Base-by-base conservation (phyloP, 306 rosid genomes). In the Begonia fuchsioides region DNA sequence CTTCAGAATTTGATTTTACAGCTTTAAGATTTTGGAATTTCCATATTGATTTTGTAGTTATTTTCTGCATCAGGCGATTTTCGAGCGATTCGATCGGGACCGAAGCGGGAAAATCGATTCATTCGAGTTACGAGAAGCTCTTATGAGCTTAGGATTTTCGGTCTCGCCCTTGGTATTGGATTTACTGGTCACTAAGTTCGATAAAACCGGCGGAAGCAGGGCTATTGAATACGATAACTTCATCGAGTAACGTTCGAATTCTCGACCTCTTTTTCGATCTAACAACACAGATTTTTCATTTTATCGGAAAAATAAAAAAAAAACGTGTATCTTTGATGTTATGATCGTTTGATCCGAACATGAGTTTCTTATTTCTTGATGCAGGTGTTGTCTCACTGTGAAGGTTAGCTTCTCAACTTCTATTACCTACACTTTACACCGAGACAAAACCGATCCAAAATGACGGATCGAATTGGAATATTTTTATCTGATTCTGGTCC, bases 341-440 rank as follows among this genome's bases (percentile, higher is more conserved):
- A 26, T 32, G 35, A 19, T 58, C 32, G 16, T 20, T 20, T 49
- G 20, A 14, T 67, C 8, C 48, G 5, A 18, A n/a, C 32, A 54
- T n/a, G 19, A 50, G 39, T 46, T 67, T 39, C 47, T 35, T 72
- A 58, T 70, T 56, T 60, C 40, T 60, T 48, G 57, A 62, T 73
- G 70, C 81, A 90, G 98, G 94, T 90, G 98, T 49, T 90, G 93
- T 62, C 92, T 90, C 39, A 90, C 96, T 44, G 98, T 90, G 48
- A 85, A 90, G 94, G 98, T 90, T 59, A 71, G 80, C 44, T 51
- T 64, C 51, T 26, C 19, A 55, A 10, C 3, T 41, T 41, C 13
- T 41, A 41, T 1, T 41, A 41, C 6, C 14, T 11, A 4, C 45
- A 41, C 5, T 41, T 45, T n/a, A n/a, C n/a, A n/a, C n/a, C n/a